These are phyloP conservation scores for Fusarium abutilonis DNA, from an alignment of 2,329 filamentous ascomycete genomes.

Conservation along the genomic window DNA sequence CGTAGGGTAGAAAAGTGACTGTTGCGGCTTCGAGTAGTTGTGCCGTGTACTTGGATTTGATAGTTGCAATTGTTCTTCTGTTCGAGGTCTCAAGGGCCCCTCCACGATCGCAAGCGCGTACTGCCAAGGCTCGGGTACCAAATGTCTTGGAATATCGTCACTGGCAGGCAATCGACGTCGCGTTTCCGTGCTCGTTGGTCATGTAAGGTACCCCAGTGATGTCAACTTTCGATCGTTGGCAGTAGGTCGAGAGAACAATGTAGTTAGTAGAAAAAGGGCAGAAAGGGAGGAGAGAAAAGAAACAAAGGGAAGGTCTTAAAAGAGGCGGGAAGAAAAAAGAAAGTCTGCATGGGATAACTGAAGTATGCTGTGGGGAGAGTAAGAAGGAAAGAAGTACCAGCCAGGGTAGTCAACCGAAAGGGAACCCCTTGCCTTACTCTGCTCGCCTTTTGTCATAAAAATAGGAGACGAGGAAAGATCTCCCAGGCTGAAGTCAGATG, in stretches of 20 bases:
- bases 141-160: conserved; percentile 18
- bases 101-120: conserved; percentile 38
- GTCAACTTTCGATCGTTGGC: background rate
- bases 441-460: conserved; percentile 19
- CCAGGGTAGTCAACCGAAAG: conserved; percentile 2
- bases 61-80: conserved; percentile 1
- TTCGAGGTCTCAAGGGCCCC: conserved; percentile 15
- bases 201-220: background rate
- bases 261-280: background rate
- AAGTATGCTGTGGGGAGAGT: conserved; percentile 10
- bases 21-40: background rate
- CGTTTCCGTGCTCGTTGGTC: conserved; percentile 25
- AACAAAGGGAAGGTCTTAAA: background rate
- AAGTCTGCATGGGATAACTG: conserved; percentile 26
- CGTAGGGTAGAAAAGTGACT: background rate
- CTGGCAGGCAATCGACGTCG: conserved; percentile 10
- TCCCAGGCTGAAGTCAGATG: conserved; percentile 20
- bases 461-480: conserved; percentile 16
- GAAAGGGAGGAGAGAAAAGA: background rate
- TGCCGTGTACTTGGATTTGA: conserved; percentile 1
- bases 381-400: conserved; percentile 9
- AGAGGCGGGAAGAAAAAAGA: conserved; percentile 34
- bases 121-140: conserved; percentile 43
- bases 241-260: background rate
- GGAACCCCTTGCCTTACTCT: conserved; percentile 16